phyloP scores from a whole-genome alignment of 306 rosid genomes.

The Prunus mira region DNA sequence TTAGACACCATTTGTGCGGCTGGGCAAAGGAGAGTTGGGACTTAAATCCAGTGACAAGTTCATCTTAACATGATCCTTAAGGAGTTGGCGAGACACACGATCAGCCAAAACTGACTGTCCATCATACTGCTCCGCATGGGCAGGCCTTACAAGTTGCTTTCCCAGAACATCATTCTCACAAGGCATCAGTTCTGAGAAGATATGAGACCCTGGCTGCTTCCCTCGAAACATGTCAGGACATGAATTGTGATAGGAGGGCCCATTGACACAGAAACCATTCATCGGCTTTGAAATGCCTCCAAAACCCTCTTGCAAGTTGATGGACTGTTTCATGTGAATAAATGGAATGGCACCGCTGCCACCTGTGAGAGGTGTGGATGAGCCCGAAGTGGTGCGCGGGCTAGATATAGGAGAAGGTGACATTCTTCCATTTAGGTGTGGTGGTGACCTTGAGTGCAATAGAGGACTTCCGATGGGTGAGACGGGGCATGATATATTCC shows the following conservation, averaged over 20 bases:
- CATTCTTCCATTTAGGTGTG: slow-evolving; percentile 77
- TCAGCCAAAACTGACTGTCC: slow-evolving; percentile 89
- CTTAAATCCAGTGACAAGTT: slow-evolving; percentile 68
- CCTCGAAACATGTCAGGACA: slow-evolving; percentile 69
- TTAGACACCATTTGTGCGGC: slow-evolving; percentile 61
- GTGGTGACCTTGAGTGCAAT: slow-evolving; percentile 88
- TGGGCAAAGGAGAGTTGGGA: slow-evolving; percentile 56
- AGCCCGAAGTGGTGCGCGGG: slow-evolving; percentile 89
- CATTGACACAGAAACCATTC: slow-evolving; percentile 47
- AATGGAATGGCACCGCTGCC: slow-evolving; percentile 79
- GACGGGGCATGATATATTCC: slow-evolving; percentile 94
- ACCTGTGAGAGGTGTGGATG: slow-evolving; percentile 86
- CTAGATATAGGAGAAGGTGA: slow-evolving; percentile 98
- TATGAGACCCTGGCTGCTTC: slow-evolving; percentile 70
- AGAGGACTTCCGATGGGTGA: slow-evolving; percentile 99
- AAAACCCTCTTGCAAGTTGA: slow-evolving; percentile 69
- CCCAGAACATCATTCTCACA: slow-evolving; percentile 59
- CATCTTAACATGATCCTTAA: slow-evolving; percentile 61
- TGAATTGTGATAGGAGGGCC: slow-evolving; percentile 59
- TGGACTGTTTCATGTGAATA: slow-evolving; percentile 54
- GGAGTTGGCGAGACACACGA: slow-evolving; percentile 79
- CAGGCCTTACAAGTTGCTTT: slow-evolving; percentile 51
- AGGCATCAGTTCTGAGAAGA: slow-evolving; percentile 55
- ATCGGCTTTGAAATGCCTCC: slow-evolving; percentile 65
- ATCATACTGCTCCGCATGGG: slow-evolving; percentile 50